phyloP scores from a whole-genome alignment of 2,329 filamentous ascomycete genomes.

The Cercospora nicotianae region DNA sequence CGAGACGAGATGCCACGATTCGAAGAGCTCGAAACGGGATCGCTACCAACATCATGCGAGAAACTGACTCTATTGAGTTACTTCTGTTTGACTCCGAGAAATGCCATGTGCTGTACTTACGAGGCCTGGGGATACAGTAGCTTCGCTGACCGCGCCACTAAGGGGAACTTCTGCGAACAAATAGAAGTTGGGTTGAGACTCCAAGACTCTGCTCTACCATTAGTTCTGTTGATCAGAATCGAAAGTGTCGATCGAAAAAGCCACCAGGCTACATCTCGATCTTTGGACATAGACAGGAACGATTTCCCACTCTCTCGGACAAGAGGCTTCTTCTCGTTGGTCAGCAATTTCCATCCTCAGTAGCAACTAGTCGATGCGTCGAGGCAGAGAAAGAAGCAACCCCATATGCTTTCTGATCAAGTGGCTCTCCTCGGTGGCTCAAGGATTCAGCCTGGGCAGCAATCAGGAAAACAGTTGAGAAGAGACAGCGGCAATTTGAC shows the following conservation, averaged over 20 bases:
- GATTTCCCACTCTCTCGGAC: background rate
- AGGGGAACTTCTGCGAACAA: no score
- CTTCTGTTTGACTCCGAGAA: background rate
- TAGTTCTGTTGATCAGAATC: no score
- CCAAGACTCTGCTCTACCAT: background rate
- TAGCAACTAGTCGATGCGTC: background rate
- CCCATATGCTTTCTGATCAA: background rate
- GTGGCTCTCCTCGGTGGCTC: background rate
- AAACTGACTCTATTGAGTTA: background rate
- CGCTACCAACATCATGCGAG: background rate
- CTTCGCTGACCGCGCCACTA: no score
- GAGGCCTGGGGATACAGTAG: background rate
- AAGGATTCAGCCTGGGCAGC: background rate
- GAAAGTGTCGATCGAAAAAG: no score
- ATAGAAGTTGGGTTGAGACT: background rate
- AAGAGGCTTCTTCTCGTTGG: background rate
- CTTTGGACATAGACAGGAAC: background rate
- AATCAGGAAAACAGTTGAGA: background rate
- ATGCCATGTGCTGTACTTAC: background rate
- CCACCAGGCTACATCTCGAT: no score
- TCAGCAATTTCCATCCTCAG: no score
- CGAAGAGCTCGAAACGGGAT: background rate
- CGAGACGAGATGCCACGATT: background rate
- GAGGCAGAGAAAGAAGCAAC: background rate
- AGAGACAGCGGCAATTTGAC: background rate